Conservation (phyloP, 2,329 filamentous ascomycete genomes). For the Diaporthe vaccinii region DNA sequence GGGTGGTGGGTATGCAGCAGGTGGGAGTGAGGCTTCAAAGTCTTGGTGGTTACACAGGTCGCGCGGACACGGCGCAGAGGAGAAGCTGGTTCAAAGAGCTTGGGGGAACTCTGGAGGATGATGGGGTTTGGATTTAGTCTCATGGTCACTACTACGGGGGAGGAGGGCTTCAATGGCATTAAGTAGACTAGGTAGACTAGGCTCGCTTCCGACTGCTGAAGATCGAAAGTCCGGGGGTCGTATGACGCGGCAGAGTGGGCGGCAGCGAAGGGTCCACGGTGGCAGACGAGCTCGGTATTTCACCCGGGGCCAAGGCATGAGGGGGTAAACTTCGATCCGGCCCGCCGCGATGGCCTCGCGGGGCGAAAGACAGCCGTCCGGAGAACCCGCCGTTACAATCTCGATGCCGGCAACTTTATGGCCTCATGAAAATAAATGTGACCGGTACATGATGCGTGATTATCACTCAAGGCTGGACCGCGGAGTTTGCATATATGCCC, state of each 20-base stretch:
- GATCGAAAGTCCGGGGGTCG: constrained; percentile 26
- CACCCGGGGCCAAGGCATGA: constrained; percentile 9
- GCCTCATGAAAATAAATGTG: not conserved
- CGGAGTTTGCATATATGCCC: constrained; percentile 6
- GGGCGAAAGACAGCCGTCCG: not conserved
- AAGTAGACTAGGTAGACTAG: constrained; percentile 17
- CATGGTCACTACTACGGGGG: not conserved
- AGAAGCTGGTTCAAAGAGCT: not conserved
- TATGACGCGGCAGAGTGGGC: constrained; percentile 30
- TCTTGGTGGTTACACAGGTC: not conserved
- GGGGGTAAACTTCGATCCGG: constrained; percentile 33
- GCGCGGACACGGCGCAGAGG: not conserved
- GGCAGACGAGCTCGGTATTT: constrained; percentile 26
- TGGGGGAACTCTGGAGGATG: not conserved
- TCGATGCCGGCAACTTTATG: not conserved
- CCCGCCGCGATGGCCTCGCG: constrained; percentile 12
- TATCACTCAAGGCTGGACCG: not conserved
- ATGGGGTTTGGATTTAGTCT: not conserved
- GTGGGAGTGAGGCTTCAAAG: not conserved
- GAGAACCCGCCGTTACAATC: constrained; percentile 10
- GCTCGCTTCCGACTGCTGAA: constrained; percentile 17
- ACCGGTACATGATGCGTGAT: not conserved
- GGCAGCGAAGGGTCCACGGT: constrained; percentile 26
- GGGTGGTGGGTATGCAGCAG: constrained; percentile 8
- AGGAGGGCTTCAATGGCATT: constrained; percentile 13